phyloP scores from a whole-genome alignment of 164 flowering plant species.

The Vitis rotundifolia region DNA sequence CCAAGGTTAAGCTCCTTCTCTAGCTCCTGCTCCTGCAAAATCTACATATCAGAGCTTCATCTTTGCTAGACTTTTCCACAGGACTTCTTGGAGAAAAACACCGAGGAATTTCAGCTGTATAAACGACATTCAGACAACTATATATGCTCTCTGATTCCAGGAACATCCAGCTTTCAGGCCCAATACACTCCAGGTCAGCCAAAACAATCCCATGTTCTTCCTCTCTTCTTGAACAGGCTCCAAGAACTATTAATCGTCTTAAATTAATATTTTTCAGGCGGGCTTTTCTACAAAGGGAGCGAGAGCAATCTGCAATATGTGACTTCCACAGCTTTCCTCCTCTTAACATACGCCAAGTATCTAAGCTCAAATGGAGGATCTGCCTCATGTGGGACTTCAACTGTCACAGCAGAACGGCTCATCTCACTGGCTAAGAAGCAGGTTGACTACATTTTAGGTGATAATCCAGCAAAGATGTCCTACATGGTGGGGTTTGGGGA shows the following conservation, averaged over 20 bases:
- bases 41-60: neutral
- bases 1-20: slow-evolving; percentile 46
- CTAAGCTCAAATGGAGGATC: slow-evolving; percentile 39
- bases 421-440: slow-evolving; percentile 71
- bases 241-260: too few relatives aligned
- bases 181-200: slow-evolving; percentile 85
- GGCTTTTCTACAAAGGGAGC: slow-evolving; percentile 76
- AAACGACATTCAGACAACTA: slow-evolving; percentile 87
- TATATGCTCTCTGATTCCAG: slow-evolving; percentile 84
- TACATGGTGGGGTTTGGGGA: slow-evolving; percentile 95
- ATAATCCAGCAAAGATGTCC: slow-evolving; percentile 77
- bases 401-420: slow-evolving; percentile 48
- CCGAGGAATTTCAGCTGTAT: slow-evolving; percentile 58
- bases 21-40: neutral
- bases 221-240: too few relatives aligned
- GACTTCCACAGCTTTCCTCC: slow-evolving; percentile 72
- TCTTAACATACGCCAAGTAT: slow-evolving; percentile 78
- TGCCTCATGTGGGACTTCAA: slow-evolving; percentile 51
- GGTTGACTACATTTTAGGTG: slow-evolving; percentile 90
- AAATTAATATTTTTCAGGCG: slow-evolving; percentile 47
- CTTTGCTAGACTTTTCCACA: slow-evolving; percentile 16
- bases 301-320: slow-evolving; percentile 92
- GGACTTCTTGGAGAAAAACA: slow-evolving; percentile 58
- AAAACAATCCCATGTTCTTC: neutral
- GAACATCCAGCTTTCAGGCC: slow-evolving; percentile 67